Base-by-base conservation (phyloP, 345 rosid species). In the Salix brachista region DNA sequence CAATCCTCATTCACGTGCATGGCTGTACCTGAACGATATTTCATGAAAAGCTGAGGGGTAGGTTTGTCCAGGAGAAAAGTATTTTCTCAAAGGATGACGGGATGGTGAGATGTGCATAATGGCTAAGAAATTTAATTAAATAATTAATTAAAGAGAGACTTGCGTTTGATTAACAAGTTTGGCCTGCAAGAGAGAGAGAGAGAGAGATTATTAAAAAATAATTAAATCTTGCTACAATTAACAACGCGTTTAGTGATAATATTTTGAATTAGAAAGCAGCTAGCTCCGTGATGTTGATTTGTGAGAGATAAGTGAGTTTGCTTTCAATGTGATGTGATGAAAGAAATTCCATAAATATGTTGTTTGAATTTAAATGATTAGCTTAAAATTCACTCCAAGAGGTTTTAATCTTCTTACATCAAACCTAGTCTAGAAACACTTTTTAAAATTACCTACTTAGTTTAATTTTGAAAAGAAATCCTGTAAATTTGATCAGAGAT, bases 1-100 rank as follows among this genome's bases (percentile, higher is more conserved):
- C 80, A 72, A 76, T 71, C 64, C 72, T 66, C 17, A 32, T 84
- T 79, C 85, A 85, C 83, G 82, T 79, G 83, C 80, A 52, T 46
- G 65, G 18, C 50, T 32, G 21, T 50, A 50, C 74, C 6, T 2
- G 4, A 8, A 11, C 21, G 34, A 58, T n/a, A 25, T 56, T 56
- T 37, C 67, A 21, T 37, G 19, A 67, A 37, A 58, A 72, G 37
- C 17, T 1, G 14, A 17, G 50, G 75, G 75, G 23, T 37, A 72
- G 23, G 3, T 21, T 21, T 19, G 75, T 71, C 65, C 41, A 65
- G 3, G 5, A 65, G 34, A 36, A 25, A 46, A 7, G 11, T 6
- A 1, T 56, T 34, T n/a, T 1, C 5, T 18, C 8, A 60, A 11
- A 18, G 37, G 14, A 50, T 70, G 61, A 28, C 10, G 19, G 18